Evolutionary conservation across 2,329 filamentous ascomycete species (phyloP).

Genomic region (Cryphonectria parasitica): DNA sequence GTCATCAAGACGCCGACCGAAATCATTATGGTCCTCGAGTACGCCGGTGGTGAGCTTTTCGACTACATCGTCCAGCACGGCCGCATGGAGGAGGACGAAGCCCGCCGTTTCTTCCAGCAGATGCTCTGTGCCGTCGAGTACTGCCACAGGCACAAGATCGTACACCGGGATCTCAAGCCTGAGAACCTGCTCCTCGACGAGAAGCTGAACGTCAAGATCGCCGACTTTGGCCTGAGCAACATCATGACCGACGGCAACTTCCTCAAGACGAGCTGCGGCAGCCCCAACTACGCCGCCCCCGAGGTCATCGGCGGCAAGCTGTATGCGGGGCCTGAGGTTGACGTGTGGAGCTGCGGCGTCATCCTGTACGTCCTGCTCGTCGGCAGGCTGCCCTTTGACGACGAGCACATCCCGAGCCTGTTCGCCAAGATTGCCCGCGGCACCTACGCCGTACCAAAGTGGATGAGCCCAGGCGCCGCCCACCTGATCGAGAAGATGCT

Average conservation of each 20-base stretch:
- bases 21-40: conserved; percentile 99
- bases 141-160: conserved; percentile 98
- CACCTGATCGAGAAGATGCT: conserved; percentile 90
- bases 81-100: conserved; percentile 86
- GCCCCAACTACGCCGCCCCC: conserved; percentile 96
- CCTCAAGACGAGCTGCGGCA: conserved; percentile 96
- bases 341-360: conserved; percentile 96
- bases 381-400: conserved; percentile 89
- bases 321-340: conserved; percentile 95
- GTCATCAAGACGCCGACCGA: conserved; percentile 94
- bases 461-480: conserved; percentile 84
- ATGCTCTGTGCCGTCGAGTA: conserved; percentile 99
- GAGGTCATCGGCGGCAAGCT: conserved; percentile 98
- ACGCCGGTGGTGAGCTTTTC: conserved; percentile 94
- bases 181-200: conserved; percentile 96
- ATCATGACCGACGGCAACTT: conserved; percentile 99
- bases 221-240: conserved; percentile 97
- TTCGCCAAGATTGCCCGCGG: conserved; percentile 98
- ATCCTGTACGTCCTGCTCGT: conserved; percentile 85
- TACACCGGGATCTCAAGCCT: conserved; percentile 95
- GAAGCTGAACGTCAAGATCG: conserved; percentile 97
- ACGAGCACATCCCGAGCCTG: conserved; percentile 95
- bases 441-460: conserved; percentile 88
- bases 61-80: conserved; percentile 97
- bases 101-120: conserved; percentile 98